Conservation (phyloP, 192 early-diverging fungal species). For the Spizellomyces punctatus region DNA sequence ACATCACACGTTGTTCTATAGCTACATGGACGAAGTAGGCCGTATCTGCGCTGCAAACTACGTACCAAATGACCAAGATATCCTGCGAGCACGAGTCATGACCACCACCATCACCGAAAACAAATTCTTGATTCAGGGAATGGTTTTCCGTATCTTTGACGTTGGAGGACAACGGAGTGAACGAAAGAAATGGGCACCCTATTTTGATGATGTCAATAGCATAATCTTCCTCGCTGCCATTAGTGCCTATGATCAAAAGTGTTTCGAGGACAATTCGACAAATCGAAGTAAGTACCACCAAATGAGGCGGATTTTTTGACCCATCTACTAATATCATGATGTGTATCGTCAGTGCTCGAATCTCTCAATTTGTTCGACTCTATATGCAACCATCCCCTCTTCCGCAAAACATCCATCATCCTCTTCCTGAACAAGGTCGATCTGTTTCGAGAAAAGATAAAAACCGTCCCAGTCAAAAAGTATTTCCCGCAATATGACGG, state of each 20-base stretch:
- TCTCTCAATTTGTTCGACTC: constrained; percentile 51
- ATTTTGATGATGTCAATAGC: constrained; percentile 71
- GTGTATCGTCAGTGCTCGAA: constrained; percentile 44
- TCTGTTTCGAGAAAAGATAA: constrained; percentile 50
- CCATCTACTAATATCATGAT: not conserved
- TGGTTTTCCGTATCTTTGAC: constrained; percentile 66
- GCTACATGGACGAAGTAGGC: constrained; percentile 43
- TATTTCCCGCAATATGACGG: constrained; percentile 55
- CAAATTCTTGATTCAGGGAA: constrained; percentile 60
- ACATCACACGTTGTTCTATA: not conserved
- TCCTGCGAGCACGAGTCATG: constrained; percentile 67
- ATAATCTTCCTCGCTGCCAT: constrained; percentile 72
- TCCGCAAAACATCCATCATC: constrained; percentile 53
- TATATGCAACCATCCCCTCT: constrained; percentile 53
- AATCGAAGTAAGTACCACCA: constrained; percentile 52
- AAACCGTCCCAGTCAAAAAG: constrained; percentile 36
- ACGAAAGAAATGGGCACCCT: constrained; percentile 70
- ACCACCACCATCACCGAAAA: constrained; percentile 74
- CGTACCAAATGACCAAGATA: constrained; percentile 68
- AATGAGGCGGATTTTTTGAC: not conserved
- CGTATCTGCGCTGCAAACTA: constrained; percentile 55
- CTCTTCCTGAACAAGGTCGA: constrained; percentile 65
- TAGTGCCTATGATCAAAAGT: constrained; percentile 65
- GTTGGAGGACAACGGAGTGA: constrained; percentile 71
- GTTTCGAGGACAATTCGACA: constrained; percentile 61